Evolutionary conservation across 164 flowering plant species (phyloP).

Genomic region (Vitis amurensis): DNA sequence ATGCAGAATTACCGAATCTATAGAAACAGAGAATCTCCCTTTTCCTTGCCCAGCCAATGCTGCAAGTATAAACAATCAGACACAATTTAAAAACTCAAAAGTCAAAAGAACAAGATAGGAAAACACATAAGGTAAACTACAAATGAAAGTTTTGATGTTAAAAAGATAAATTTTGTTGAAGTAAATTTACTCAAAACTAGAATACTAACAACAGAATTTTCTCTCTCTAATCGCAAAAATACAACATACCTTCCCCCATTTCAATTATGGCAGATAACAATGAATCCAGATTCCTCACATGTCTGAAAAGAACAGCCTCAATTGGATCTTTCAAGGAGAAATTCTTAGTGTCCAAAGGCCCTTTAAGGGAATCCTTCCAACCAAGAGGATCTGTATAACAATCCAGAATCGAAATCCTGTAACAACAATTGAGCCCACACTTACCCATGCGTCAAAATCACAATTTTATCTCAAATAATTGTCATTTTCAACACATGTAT

Average conservation of each 20-base stretch:
- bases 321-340: constrained; percentile 21
- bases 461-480: too few relatives aligned
- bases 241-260: constrained; percentile 66
- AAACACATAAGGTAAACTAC: too few relatives aligned
- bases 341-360: constrained; percentile 14
- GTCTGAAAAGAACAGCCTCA: constrained; percentile 31
- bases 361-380: constrained; percentile 60
- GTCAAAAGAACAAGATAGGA: background rate
- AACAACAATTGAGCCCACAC: constrained; percentile 2
- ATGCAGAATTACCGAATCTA: constrained; percentile 70
- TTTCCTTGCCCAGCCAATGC: constrained; percentile 64
- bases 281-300: constrained; percentile 62
- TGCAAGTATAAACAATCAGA: constrained; percentile 31
- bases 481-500: background rate
- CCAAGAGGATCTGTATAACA: constrained; percentile 93
- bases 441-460: too few relatives aligned
- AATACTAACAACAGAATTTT: too few relatives aligned
- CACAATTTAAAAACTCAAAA: background rate
- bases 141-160: background rate
- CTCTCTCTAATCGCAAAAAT: background rate
- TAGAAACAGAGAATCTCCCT: constrained; percentile 70
- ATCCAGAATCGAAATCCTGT: constrained; percentile 78
- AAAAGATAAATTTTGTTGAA: background rate
- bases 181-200: too few relatives aligned
- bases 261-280: constrained; percentile 50